Conservation (phyloP, 257 asterid species). For the Gentiana macrophylla region DNA sequence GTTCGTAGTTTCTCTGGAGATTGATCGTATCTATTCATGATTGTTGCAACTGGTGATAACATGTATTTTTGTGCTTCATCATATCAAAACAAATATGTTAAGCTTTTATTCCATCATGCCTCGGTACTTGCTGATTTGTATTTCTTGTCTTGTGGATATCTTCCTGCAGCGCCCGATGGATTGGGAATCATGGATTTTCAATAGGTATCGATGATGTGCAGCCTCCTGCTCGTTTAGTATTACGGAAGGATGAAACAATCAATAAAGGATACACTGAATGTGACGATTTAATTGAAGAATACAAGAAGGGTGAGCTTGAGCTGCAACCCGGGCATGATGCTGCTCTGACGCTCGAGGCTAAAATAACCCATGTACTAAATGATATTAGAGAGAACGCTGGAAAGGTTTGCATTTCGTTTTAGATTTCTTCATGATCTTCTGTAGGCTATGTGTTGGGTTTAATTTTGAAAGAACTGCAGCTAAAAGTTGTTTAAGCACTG, state of each 20-base stretch:
- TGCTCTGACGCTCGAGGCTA: slow-evolving; percentile 87
- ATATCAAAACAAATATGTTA: no score
- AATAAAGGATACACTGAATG: slow-evolving; percentile 48
- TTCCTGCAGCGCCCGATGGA: slow-evolving; percentile 87
- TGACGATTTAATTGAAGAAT: slow-evolving; percentile 43
- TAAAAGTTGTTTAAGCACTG: no score
- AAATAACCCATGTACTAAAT: slow-evolving; percentile 55
- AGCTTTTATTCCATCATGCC: no score
- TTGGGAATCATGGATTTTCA: slow-evolving; percentile 97
- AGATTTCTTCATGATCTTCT: neutral
- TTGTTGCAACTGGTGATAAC: no score
- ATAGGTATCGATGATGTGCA: slow-evolving; percentile 92
- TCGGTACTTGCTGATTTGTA: no score
- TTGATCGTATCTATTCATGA: no score
- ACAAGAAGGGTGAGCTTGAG: slow-evolving; percentile 62
- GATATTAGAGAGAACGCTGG: slow-evolving; percentile 67
- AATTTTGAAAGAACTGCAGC: no score
- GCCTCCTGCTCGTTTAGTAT: slow-evolving; percentile 50
- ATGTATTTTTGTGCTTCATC: neutral
- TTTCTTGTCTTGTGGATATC: neutral
- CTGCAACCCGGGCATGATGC: slow-evolving; percentile 76
- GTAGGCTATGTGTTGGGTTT: neutral
- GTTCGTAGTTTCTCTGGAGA: no score
- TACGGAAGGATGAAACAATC: slow-evolving; percentile 48
- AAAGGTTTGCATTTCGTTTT: slow-evolving; percentile 32